Base-by-base conservation (phyloP, 176 grass and related monocot species). In the Oryza rufipogon region DNA sequence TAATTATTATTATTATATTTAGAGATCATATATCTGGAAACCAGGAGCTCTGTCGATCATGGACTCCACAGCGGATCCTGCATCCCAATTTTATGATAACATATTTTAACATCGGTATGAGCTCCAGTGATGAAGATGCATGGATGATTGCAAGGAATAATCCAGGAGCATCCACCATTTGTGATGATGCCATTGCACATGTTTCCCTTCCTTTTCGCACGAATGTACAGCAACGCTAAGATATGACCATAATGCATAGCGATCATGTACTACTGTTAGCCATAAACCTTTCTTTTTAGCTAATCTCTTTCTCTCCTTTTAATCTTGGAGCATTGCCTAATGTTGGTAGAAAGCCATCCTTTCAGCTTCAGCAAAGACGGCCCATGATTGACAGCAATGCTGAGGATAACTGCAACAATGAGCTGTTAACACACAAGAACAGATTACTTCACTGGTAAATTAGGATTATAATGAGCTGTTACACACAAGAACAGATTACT, bases 261-360 rank as follows among this genome's bases (percentile, higher is more conserved):
- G 79, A 70, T 39, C 33, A 42, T 71, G 79, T 9, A 30, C 36
- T 9, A 30, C 36, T 32, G 0, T 74, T 20, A 26, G 36, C 13
- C 70, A 54, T 16, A 12, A 20, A 20, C 54, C 54, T 19, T 49
- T 49, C 47, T 49, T 23, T 75, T 66, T 12, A 41, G 39, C 12
- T 58, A 17, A 58, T 58, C 58, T 44, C 51, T 71, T 61, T 36
- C 30, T 65, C 26, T 26, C 5, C 28, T 66, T 66, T 78, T 51
- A 58, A n/a, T 58, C 54, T 58, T 19, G 4, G 20, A 44, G 22
- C 60, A 20, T 4, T 15, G 68, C 42, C 56, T 56, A 5, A 48
- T n/a, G 54, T 51, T 28, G 30, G 56, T 20, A 4, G 68, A 87
- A 80, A 68, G 63, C 23, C 61, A 68, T 25, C 5, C 69, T 86